Evolutionary conservation across 108 stramenopile species (phyloP).

Genomic region (Discostella stelligeroides): DNA sequence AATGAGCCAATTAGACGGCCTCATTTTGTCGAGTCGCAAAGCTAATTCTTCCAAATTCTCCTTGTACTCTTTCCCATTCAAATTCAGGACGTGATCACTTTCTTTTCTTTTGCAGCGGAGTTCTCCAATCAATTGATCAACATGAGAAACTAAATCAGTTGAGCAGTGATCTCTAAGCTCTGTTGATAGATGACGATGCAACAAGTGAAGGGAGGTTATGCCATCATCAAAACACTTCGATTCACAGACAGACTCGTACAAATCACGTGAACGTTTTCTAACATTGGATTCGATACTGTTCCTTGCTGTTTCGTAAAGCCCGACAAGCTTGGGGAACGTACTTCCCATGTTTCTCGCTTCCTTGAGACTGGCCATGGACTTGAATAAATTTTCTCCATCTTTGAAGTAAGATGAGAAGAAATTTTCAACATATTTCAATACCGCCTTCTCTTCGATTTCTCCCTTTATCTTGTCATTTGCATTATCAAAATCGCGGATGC

Average conservation of each 20-base stretch:
- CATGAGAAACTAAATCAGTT: slow-evolving; percentile 19
- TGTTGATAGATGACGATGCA: slow-evolving; percentile 30
- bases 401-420: slow-evolving; percentile 23
- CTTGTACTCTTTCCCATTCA: slow-evolving; percentile 15
- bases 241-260: too few relatives aligned
- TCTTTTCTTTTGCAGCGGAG: slow-evolving; percentile 29
- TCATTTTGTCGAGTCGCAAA: slow-evolving; percentile 20
- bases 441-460: not conserved
- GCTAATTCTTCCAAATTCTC: slow-evolving; percentile 34
- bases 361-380: slow-evolving; percentile 42
- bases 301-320: slow-evolving; percentile 35
- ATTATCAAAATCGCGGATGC: not conserved
- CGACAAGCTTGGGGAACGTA: slow-evolving; percentile 20
- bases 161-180: slow-evolving; percentile 26
- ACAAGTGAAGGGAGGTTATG: slow-evolving; percentile 13
- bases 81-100: slow-evolving; percentile 27
- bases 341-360: slow-evolving; percentile 25
- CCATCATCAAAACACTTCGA: too few relatives aligned
- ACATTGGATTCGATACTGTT: slow-evolving; percentile 16
- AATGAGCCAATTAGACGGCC: not conserved
- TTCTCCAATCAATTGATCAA: slow-evolving; percentile 13
- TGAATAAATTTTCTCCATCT: slow-evolving; percentile 30
- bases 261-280: too few relatives aligned
- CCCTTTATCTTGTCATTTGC: slow-evolving; percentile 9
- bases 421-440: slow-evolving; percentile 7